Percentiles rank a stretch among this genome's conserved stretches.
Conservation (phyloP, 2,329 filamentous ascomycete species). For the Ascochyta viciae-villosae region DNA sequence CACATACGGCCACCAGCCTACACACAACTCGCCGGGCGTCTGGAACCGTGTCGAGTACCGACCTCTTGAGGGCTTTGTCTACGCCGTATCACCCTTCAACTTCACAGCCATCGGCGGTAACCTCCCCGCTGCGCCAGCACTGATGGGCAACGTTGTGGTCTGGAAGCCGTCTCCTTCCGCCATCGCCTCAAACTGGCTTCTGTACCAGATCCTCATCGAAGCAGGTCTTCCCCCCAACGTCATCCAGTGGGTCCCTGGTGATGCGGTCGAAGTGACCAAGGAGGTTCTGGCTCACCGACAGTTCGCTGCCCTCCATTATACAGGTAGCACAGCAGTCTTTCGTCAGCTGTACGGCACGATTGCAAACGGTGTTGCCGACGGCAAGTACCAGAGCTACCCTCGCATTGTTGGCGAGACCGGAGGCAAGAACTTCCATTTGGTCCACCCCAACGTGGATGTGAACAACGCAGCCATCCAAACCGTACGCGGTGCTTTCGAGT, state of each 20-base stretch:
- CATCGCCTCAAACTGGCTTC: slow-evolving; percentile 87
- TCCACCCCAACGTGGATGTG: slow-evolving; percentile 79
- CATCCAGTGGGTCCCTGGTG: slow-evolving; percentile 91
- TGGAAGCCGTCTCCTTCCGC: slow-evolving; percentile 96
- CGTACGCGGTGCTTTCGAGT: slow-evolving; percentile 87
- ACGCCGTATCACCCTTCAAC: slow-evolving; percentile 94
- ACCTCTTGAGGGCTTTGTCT: slow-evolving; percentile 92
- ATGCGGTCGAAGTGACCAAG: slow-evolving; percentile 83
- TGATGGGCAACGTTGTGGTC: slow-evolving; percentile 92
- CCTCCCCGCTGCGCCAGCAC: slow-evolving; percentile 78
- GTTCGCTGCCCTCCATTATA: slow-evolving; percentile 94
- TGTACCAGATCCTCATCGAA: slow-evolving; percentile 90
- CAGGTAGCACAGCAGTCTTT: slow-evolving; percentile 91
- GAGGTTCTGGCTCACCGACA: slow-evolving; percentile 77
- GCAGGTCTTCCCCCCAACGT: slow-evolving; percentile 88
- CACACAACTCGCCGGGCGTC: slow-evolving; percentile 79
- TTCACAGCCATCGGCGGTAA: slow-evolving; percentile 96
- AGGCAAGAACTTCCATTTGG: slow-evolving; percentile 90
- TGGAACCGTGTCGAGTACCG: slow-evolving; percentile 94
- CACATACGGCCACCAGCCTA: slow-evolving; percentile 85
- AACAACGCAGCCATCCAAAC: slow-evolving; percentile 82
- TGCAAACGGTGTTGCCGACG: slow-evolving; percentile 78
- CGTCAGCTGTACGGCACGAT: slow-evolving; percentile 87
- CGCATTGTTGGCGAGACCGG: slow-evolving; percentile 90
- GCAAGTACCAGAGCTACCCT: slow-evolving; percentile 83